These are phyloP conservation scores for Annulohypoxylon bovei DNA, from an alignment of 495 filamentous ascomycete species.

Conservation along the genomic window DNA sequence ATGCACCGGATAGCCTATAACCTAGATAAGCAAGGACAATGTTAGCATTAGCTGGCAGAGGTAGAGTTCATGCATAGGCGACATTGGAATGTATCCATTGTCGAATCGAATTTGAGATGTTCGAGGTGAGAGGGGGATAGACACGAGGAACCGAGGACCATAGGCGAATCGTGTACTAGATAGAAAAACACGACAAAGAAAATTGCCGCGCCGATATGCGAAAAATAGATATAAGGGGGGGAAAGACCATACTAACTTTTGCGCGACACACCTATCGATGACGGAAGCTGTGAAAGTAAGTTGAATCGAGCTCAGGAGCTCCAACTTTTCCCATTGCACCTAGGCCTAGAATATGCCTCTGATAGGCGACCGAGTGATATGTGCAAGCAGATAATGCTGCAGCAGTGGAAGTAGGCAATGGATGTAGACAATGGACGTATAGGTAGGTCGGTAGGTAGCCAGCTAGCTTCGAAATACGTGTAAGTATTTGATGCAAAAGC, in stretches of 20 bases:
- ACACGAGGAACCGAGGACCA: not conserved
- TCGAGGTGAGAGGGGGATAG: not conserved
- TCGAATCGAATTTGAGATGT: not conserved
- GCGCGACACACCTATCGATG: conserved; percentile 35
- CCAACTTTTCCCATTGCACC: conserved; percentile 41
- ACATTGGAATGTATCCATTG: not conserved
- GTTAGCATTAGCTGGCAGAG: conserved; percentile 2
- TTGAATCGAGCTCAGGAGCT: conserved; percentile 33
- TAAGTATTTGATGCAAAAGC: not conserved
- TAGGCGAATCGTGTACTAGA: not conserved
- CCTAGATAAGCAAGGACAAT: conserved; percentile 6
- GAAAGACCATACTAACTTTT: conserved; percentile 12
- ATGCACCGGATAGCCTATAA: conserved; percentile 2
- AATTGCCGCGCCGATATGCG: not conserved
- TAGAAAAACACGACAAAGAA: conserved; percentile 16
- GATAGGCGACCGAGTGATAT: conserved; percentile 6
- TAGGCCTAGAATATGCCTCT: not conserved
- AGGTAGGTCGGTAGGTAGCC: not conserved
- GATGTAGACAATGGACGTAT: no score
- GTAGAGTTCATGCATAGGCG: not conserved
- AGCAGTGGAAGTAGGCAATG: not conserved
- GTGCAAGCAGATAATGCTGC: conserved; percentile 5
- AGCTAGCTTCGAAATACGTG: not conserved
- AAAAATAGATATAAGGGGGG: not conserved
- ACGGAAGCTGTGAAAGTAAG: conserved; percentile 30